Percentiles rank a stretch among this genome's conserved stretches.
phyloP scores from a whole-genome alignment of 2,329 filamentous ascomycete genomes.

The Fusarium sulawesiense region DNA sequence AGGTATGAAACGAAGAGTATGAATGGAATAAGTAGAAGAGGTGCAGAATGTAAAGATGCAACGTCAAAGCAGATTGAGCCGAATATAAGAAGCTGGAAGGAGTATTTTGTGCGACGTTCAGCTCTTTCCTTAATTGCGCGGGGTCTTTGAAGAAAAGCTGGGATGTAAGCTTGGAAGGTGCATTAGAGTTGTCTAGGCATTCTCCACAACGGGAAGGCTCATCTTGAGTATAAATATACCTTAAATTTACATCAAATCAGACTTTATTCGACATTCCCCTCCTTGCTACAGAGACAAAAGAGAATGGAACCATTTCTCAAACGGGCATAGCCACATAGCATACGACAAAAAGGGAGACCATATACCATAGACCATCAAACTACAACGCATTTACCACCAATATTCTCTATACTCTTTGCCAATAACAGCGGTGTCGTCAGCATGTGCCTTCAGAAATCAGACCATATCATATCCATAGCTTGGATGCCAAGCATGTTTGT shows the following conservation, averaged over 20 bases:
- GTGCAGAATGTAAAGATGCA: neutral
- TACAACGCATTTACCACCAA: neutral
- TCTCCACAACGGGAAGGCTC: conserved; percentile 37
- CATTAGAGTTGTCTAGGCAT: conserved; percentile 26
- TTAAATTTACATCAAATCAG: neutral
- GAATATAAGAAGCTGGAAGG: neutral
- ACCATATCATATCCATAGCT: conserved; percentile 42
- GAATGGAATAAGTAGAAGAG: neutral
- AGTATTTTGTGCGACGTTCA: conserved; percentile 10
- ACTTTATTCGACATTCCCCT: neutral
- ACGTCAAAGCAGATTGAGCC: neutral
- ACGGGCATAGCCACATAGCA: conserved; percentile 1
- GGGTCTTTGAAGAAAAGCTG: conserved; percentile 22
- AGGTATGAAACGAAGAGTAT: neutral
- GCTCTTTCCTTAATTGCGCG: conserved; percentile 29
- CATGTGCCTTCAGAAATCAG: conserved; percentile 43
- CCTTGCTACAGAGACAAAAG: neutral
- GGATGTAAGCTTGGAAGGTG: conserved; percentile 30
- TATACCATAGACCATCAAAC: neutral
- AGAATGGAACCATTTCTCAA: conserved; percentile 4
- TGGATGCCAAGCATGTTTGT: conserved; percentile 41
- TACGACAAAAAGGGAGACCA: neutral
- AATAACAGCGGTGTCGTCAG: conserved; percentile 34
- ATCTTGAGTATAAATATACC: conserved; percentile 15
- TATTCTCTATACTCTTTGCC: conserved; percentile 6